Evolutionary conservation across 352 stramenopile genomes (phyloP), one percentile per base, ranked within the genome.

Genomic region (Globisporangium okanoganense): DNA sequence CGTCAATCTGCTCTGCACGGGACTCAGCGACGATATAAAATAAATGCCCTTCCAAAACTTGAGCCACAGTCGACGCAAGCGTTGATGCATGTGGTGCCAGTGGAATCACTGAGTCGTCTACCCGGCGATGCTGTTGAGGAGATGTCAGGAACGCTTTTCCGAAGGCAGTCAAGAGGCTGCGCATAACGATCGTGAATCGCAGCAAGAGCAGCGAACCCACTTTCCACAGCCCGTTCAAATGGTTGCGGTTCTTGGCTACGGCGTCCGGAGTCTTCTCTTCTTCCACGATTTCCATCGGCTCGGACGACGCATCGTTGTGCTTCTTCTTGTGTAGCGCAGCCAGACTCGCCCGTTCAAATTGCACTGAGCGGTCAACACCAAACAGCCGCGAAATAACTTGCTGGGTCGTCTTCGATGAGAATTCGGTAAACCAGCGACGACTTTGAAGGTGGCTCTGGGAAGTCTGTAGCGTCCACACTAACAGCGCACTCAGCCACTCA

Each of bases 381-480:
- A 95, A 94, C 14, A 95, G 62, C n/a, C 80, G 76, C 14, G 73
- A 52, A 16, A 95, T 56, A 16, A 88, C 65, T 48, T 78, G 61
- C 56, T 87, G 74, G 22, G 79, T 90, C 24, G 67, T 54, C 67
- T 75, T 75, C 24, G 71, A 73, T 1, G 77, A 71, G 41, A 94
- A 88, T 25, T 95, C 86, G 0, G 72, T 67, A 54, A 96, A 94
- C 82, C 82, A 94, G 41, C 85, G 71, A 29, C 83, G 79, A 65
- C 71, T 89, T 49, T 94, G 83, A 27, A 87, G 69, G 35, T 91
- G 78, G 7, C 67, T 82, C 24, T 94, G 85, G 7, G 78, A 78
- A 14, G 79, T 82, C 61, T 90, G 75, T 35, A 96, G 74, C 18
- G 80, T 94, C 87, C 79, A 96, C 14, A 81, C 71, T 13, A 96